Percentiles rank a stretch among this genome's conserved stretches.
Evolutionary conservation across 1,284 basidiomycete species (phyloP).

Genomic region (Malassezia japonica): DNA sequence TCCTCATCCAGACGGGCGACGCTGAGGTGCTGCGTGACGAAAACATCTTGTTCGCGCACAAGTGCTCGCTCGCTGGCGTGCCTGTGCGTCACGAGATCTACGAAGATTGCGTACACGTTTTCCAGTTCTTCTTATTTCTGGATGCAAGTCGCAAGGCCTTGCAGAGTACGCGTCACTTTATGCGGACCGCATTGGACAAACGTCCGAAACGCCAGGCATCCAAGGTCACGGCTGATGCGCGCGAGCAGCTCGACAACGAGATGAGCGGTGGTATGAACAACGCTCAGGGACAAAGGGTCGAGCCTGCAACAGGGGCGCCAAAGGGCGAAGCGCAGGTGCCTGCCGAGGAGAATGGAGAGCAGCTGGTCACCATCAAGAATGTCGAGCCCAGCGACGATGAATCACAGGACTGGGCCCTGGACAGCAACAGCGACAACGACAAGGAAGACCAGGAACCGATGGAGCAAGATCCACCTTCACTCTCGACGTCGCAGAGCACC

Average conservation of each 20-base stretch:
- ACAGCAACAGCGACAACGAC: constrained; percentile 1
- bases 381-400: constrained; percentile 16
- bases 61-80: constrained; percentile 78
- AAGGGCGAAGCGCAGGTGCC: background rate
- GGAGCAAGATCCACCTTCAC: too few relatives aligned
- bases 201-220: constrained; percentile 24
- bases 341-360: constrained; percentile 1
- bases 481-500: too few relatives aligned
- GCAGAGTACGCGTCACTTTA: constrained; percentile 45
- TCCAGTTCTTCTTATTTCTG: constrained; percentile 47
- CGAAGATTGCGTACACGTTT: constrained; percentile 63
- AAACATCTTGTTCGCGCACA: constrained; percentile 82
- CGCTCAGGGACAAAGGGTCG: constrained; percentile 21
- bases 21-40: constrained; percentile 89
- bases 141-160: constrained; percentile 47
- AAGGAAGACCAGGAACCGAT: too few relatives aligned
- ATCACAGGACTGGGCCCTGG: constrained; percentile 12
- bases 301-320: background rate
- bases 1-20: constrained; percentile 87
- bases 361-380: constrained; percentile 11
- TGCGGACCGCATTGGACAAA: constrained; percentile 44
- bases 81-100: constrained; percentile 82
- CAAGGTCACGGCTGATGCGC: constrained; percentile 59
- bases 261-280: constrained; percentile 33
- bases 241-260: constrained; percentile 32